Evolutionary conservation across 164 flowering plant species (phyloP).

Genomic region (Pachysandra terminalis): DNA sequence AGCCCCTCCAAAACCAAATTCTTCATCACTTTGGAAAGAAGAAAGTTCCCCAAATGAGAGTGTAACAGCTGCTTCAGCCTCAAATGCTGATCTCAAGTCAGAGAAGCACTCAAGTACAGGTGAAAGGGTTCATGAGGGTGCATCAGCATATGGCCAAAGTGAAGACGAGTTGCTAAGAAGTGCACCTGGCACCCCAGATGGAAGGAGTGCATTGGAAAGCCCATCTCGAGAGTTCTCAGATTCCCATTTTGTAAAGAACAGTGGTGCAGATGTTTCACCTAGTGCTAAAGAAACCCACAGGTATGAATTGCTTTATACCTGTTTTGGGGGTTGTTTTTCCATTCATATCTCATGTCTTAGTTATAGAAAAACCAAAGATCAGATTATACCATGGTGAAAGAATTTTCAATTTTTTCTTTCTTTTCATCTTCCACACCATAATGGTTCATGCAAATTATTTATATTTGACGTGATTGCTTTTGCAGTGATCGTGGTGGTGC

Average conservation of each 20-base stretch:
- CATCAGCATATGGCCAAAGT: constrained; percentile 31
- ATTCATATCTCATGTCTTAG: background rate
- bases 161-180: constrained; percentile 48
- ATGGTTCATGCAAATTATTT: background rate
- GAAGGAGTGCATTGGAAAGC: constrained; percentile 36
- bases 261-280: constrained; percentile 47
- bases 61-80: constrained; percentile 26
- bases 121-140: constrained; percentile 38
- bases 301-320: constrained; percentile 22
- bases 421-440: background rate
- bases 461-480: background rate
- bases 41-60: constrained; percentile 26
- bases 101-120: constrained; percentile 36
- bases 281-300: constrained; percentile 49
- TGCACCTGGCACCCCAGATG: constrained; percentile 53
- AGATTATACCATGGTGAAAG: background rate
- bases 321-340: no score
- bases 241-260: constrained; percentile 32
- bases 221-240: constrained; percentile 46
- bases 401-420: background rate
- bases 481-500: constrained; percentile 69
- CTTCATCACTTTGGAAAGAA: constrained; percentile 32
- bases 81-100: constrained; percentile 37
- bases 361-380: background rate
- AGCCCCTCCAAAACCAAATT: constrained; percentile 73